Evolutionary conservation across 2,329 filamentous ascomycete species (phyloP).

Genomic region (Calonectria honghensis): DNA sequence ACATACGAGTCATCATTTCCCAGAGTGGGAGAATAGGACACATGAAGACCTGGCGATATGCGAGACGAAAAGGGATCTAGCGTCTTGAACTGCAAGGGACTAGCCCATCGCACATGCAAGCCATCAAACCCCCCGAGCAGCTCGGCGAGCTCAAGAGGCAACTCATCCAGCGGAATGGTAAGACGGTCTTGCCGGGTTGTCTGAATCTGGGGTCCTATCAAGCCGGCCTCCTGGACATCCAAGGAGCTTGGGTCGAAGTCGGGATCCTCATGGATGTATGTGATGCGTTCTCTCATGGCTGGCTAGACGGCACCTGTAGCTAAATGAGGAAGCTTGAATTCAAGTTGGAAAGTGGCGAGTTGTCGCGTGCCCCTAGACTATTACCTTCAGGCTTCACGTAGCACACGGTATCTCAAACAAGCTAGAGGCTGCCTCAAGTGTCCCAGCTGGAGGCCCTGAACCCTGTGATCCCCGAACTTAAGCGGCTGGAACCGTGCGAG

Average conservation of each 20-base stretch:
- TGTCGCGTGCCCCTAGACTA: conserved; percentile 46
- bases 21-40: conserved; percentile 79
- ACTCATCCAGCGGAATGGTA: conserved; percentile 83
- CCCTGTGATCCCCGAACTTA: conserved; percentile 6
- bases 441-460: not conserved
- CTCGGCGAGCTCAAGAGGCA: conserved; percentile 79
- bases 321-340: conserved; percentile 28
- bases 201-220: conserved; percentile 75
- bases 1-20: conserved; percentile 51
- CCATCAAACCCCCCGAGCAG: conserved; percentile 80
- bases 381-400: conserved; percentile 19
- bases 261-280: conserved; percentile 82
- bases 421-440: conserved; percentile 18
- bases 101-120: conserved; percentile 88
- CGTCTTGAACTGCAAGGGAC: conserved; percentile 72
- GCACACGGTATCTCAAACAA: conserved; percentile 33
- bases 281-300: conserved; percentile 85
- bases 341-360: conserved; percentile 28
- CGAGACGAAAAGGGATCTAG: conserved; percentile 84
- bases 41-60: conserved; percentile 86
- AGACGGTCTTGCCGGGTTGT: conserved; percentile 87
- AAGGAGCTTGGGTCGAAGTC: conserved; percentile 79
- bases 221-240: conserved; percentile 71
- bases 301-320: conserved; percentile 12
- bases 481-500: not conserved